Evolutionary conservation across 2,329 filamentous ascomycete genomes (phyloP).

Genomic region (Zasmidium cellare): DNA sequence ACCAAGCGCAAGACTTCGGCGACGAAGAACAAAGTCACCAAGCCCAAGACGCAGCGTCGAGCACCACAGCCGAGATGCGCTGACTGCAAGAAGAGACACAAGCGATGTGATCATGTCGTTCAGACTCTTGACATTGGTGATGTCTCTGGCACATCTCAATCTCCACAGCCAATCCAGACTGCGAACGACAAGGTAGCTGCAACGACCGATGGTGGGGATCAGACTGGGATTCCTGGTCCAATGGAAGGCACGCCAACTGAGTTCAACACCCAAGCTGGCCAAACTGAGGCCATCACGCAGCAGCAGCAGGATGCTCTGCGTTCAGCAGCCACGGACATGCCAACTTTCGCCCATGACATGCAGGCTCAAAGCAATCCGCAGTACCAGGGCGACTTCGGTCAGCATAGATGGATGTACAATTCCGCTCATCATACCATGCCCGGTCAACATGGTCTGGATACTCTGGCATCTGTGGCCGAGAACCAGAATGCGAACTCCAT

Average conservation of each 20-base stretch:
- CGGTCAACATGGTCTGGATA: not conserved
- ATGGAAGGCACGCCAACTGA: not conserved
- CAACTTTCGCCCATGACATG: not conserved
- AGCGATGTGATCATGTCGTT: not conserved
- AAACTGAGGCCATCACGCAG: not conserved
- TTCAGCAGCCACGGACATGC: not conserved
- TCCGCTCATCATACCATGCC: not conserved
- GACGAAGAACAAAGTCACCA: not conserved
- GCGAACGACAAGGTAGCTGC: not conserved
- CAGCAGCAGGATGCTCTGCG: not conserved
- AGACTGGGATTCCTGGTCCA: not conserved
- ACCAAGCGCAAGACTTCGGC: not conserved
- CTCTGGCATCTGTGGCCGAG: not conserved
- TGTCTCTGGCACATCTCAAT: not conserved
- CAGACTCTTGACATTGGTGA: not conserved
- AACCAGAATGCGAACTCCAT: not conserved
- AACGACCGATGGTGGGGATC: not conserved
- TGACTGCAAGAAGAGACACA: slow-evolving; percentile 7
- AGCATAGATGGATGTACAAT: not conserved
- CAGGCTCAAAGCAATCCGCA: not conserved
- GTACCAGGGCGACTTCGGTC: not conserved
- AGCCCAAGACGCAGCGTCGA: not conserved
- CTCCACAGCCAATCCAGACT: not conserved
- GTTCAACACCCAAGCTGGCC: not conserved
- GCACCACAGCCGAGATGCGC: slow-evolving; percentile 1